Evolutionary conservation across 305 asterid species (phyloP), one percentile per base, ranked within the genome.

Genomic region (Fraxinus dipetala): DNA sequence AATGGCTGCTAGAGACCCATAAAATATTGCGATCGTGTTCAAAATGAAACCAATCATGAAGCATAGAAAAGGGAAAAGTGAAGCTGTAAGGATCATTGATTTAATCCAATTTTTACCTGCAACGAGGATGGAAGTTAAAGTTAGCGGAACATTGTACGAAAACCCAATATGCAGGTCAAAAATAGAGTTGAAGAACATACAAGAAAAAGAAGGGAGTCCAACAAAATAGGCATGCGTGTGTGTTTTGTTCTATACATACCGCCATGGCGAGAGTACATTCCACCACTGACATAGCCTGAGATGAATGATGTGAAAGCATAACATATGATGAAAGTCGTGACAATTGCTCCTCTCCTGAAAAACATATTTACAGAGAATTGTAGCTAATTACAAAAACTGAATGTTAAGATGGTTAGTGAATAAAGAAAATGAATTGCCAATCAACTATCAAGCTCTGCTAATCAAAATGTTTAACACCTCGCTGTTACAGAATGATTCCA

Each of bases 1-100:
- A 84, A 90, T 90, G 80, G 93, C 93, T 2, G 93, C 93, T 80
- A 90, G 85, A 43, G 93, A 90, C 83, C 93, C 91, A 78, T 90
- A 88, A 82, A 87, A 90, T 83, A 90, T 88, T 24, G 93, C 93
- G 18, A 90, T 78, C 20, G 93, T 90, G 88, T 90, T 90, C 83
- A 90, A 83, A 13, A 85, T 70, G 22, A 90, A 85, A 67, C 90
- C 93, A 78, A 90, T 90, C 82, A 89, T 87, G 65, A 90, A 90
- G 89, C 93, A 90, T 83, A 88, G 79, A 79, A 90, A 89, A 11
- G 93, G 93, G 75, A 90, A 90, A 67, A 90, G 89, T 59, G 93
- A 82, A 36, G 93, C 90, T 18, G 93, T 88, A 11, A 90, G 90
- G 82, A 90, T 84, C 89, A 87, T 90, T 0, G 93, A 84, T 77